Conservation (phyloP, 148 eudicot species). For the Rhododendron ovatum region DNA sequence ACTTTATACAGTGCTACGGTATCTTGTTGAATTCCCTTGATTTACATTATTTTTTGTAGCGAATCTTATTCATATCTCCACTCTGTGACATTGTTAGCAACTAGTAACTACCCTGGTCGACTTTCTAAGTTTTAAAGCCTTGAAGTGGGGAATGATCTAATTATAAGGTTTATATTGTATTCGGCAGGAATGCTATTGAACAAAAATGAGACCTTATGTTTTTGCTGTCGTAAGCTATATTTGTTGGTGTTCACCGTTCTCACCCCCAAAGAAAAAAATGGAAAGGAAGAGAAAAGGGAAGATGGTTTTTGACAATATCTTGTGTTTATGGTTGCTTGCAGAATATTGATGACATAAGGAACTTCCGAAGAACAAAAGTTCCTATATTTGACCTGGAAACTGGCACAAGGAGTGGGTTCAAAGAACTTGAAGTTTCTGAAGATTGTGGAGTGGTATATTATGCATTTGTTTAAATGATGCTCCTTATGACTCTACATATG, state of each 20-base stretch:
- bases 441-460: slow-evolving; percentile 93
- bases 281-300: neutral
- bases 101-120: neutral
- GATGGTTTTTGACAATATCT: neutral
- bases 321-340: slow-evolving; percentile 30
- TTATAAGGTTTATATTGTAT: neutral
- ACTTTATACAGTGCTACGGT: neutral
- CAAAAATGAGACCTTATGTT: neutral
- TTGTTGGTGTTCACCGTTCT: neutral
- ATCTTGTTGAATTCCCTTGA: neutral
- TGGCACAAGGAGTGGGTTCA: slow-evolving; percentile 78
- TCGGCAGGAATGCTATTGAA: neutral
- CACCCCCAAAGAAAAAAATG: neutral
- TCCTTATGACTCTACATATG: neutral
- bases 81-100: neutral
- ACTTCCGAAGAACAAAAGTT: slow-evolving; percentile 59
- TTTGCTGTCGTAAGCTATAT: neutral
- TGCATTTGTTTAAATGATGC: neutral
- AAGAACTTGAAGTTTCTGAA: slow-evolving; percentile 86
- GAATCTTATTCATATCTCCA: neutral
- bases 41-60: neutral
- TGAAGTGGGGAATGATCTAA: neutral
- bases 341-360: slow-evolving; percentile 85
- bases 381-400: slow-evolving; percentile 88
- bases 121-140: neutral